These are phyloP conservation scores for Blastocystis sp. DNA, from an alignment of 352 stramenopile genomes.

Conservation along the genomic window DNA sequence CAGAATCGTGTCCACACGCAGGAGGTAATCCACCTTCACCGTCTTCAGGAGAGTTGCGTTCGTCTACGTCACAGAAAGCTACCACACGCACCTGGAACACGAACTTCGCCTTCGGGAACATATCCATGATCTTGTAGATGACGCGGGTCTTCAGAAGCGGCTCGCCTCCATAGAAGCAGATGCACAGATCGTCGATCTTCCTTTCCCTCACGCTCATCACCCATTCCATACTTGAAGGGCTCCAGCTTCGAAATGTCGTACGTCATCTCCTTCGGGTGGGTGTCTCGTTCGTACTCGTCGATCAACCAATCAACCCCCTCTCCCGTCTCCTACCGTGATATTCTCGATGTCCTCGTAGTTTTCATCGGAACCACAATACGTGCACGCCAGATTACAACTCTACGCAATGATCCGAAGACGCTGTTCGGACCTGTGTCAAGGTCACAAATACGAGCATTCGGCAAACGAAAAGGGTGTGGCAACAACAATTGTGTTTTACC, in stretches of 20 bases:
- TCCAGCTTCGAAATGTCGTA: constrained; percentile 53
- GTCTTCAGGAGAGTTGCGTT: constrained; percentile 62
- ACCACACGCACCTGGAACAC: background rate
- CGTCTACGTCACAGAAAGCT: constrained; percentile 58
- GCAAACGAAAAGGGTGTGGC: too few species aligned
- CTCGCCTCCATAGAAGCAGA: constrained; percentile 63
- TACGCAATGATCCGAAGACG: background rate
- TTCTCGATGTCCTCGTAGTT: constrained; percentile 59
- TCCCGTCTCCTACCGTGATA: background rate
- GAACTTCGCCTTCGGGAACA: constrained; percentile 58
- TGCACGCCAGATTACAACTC: constrained; percentile 62
- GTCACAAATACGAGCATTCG: constrained; percentile 53
- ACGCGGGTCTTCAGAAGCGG: constrained; percentile 60
- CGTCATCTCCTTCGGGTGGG: constrained; percentile 54
- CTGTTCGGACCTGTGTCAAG: constrained; percentile 20
- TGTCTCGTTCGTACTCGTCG: constrained; percentile 54
- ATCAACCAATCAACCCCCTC: background rate
- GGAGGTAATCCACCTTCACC: constrained; percentile 59
- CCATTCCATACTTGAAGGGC: constrained; percentile 28
- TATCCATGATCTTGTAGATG: constrained; percentile 62
- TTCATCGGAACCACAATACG: constrained; percentile 62
- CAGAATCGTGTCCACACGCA: constrained; percentile 61
- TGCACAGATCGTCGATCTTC: constrained; percentile 59
- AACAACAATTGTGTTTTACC: too few species aligned
- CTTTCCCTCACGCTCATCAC: background rate